Percentiles rank a stretch among this genome's conserved stretches.
phyloP scores from a whole-genome alignment of 805 yeast species.

The Soucietia sequanensis region DNA sequence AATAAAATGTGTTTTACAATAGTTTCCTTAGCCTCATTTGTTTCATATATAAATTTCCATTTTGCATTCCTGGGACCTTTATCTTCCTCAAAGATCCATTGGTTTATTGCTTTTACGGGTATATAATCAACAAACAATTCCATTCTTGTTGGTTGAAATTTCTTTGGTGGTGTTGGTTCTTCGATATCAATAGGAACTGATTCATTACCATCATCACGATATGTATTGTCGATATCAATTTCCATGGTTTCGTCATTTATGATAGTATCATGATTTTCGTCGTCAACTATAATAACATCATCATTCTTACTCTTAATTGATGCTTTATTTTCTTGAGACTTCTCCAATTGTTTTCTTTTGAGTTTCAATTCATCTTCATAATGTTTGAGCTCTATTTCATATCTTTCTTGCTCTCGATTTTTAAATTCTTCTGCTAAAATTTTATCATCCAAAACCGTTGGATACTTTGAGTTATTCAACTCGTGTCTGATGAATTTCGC shows the following conservation, averaged over 20 bases:
- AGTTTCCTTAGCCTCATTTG: conserved; percentile 27
- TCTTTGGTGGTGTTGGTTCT: conserved; percentile 18
- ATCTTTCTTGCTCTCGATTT: conserved; percentile 19
- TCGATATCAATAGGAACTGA: no score
- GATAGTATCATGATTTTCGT: neutral
- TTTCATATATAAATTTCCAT: conserved; percentile 42
- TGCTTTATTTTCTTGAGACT: conserved; percentile 7
- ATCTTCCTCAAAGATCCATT: conserved; percentile 48
- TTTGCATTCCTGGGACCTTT: conserved; percentile 43
- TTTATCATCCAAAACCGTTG: conserved; percentile 24
- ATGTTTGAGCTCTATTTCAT: conserved; percentile 13
- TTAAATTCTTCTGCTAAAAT: conserved; percentile 13
- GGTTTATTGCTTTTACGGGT: conserved; percentile 44
- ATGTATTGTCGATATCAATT: neutral
- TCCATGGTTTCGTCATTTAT: conserved; percentile 1
- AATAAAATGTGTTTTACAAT: conserved; percentile 16
- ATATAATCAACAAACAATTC: conserved; percentile 41
- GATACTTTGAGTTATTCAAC: conserved; percentile 36
- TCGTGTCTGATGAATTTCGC: conserved; percentile 33
- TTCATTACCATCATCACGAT: no score
- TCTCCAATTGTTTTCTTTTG: conserved; percentile 2
- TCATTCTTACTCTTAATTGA: conserved; percentile 5
- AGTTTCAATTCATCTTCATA: conserved; percentile 11
- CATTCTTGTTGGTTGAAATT: conserved; percentile 16
- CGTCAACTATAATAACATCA: no score